Evolutionary conservation across 1,139 yeast species (phyloP), one percentile per base, ranked within the genome.

Genomic region (Nadsonia starkeyi-henricii): DNA sequence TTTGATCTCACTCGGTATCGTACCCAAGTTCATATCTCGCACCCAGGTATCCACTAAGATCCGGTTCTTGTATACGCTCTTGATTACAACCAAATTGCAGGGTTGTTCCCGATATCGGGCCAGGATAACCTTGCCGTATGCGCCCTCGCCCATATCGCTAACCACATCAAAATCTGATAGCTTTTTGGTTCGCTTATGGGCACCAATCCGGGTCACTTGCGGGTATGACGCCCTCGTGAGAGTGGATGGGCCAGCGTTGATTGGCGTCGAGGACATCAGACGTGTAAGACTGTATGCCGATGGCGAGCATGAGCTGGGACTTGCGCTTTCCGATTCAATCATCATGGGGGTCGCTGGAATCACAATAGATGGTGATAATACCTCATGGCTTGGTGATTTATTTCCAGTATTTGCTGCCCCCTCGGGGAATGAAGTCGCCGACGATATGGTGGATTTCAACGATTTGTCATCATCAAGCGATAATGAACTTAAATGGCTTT

Each of bases 41-140:
- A 88, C 95, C 98, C 98, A 91, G 0, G 97, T 86, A 63, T 91
- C 98, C 8, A 91, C 96, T 59, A 91, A 70, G 57, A 91, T 91
- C 49, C 95, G 76, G 56, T 88, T 95, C 60, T 91, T 91, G 60
- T 85, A 85, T 45, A 91, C 91, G 57, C 95, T 80, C 63, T 91
- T 91, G 54, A 91, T 75, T 15, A 89, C 88, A 41, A 88, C 80
- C 52, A 73, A 76, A 60, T 85, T 81, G 17, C 62, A 57, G 0
- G 77, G 74, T 54, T 80, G 88, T 21, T 73, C 71, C 45, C 74
- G 76, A 58, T 83, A 85, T 59, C 75, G 76, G 9, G 88, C 95
- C 37, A 88, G 70, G 20, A 83, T 80, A 20, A 91, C 98, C 59
- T 85, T 85, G 17, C 97, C 97, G 60, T 89, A 91, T 0, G 97